Conservation (phyloP, 495 filamentous ascomycete genomes). For the Aspergillus incahuasiensis region DNA sequence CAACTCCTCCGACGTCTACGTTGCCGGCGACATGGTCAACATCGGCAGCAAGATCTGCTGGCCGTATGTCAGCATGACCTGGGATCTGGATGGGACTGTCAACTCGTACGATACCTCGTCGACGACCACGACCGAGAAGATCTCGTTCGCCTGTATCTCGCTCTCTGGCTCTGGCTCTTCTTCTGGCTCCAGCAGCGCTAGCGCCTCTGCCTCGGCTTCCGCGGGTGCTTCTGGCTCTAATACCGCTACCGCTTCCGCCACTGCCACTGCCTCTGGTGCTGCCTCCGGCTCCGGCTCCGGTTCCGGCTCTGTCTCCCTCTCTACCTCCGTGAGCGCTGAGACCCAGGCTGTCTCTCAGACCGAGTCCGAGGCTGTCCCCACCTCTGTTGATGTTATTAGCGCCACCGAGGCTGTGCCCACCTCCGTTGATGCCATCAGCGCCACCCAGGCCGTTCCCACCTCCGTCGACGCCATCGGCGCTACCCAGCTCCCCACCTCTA, state of each 20-base stretch:
- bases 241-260: neutral
- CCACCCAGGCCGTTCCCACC: neutral
- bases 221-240: neutral
- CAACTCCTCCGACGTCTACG: slow-evolving; percentile 37
- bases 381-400: neutral
- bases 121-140: slow-evolving; percentile 29
- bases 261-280: neutral
- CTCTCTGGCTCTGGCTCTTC: neutral
- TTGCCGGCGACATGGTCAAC: slow-evolving; percentile 51
- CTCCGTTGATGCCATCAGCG: neutral
- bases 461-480: too few relatives aligned
- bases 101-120: slow-evolving; percentile 6
- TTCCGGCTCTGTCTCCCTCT: neutral
- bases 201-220: too few relatives aligned
- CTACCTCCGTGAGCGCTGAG: neutral
- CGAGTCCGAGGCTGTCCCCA: neutral
- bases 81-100: slow-evolving; percentile 36
- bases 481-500: neutral
- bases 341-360: neutral
- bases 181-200: neutral
- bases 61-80: slow-evolving; percentile 50
- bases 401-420: neutral
- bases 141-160: slow-evolving; percentile 45
- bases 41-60: slow-evolving; percentile 48
- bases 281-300: neutral